Conservation (phyloP, 169 alveolate genomes). For the Neospora caninum region DNA sequence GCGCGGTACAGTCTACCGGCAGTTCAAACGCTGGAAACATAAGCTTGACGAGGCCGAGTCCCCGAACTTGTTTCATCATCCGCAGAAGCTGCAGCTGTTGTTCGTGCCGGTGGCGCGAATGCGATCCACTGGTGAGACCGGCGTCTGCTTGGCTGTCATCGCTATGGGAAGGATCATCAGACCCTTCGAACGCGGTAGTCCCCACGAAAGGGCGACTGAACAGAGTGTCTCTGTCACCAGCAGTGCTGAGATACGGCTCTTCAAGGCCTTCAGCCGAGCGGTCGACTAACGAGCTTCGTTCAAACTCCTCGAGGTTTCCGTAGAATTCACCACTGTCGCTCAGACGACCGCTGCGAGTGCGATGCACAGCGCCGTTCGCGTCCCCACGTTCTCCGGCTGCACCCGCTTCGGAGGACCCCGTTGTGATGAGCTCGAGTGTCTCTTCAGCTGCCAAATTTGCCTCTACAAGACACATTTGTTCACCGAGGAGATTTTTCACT, state of each 20-base stretch:
- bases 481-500: constrained; percentile 5
- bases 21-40: constrained; percentile 15
- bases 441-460: neutral
- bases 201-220: neutral
- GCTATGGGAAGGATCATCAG: neutral
- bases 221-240: neutral
- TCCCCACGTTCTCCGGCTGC: constrained; percentile 12
- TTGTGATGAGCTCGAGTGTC: neutral
- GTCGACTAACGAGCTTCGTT: neutral
- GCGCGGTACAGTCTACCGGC: neutral
- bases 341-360: neutral
- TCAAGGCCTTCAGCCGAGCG: neutral
- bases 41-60: neutral
- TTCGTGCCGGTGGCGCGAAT: neutral
- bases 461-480: neutral
- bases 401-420: neutral
- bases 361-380: neutral
- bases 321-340: neutral
- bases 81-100: constrained; percentile 1
- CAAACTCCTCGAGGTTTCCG: constrained; percentile 18
- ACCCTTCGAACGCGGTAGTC: neutral
- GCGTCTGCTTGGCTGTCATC: neutral
- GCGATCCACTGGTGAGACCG: neutral
- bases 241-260: neutral
- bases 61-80: neutral